Base-by-base conservation (phyloP, 495 filamentous ascomycete genomes). In the Neurospora sp. region DNA sequence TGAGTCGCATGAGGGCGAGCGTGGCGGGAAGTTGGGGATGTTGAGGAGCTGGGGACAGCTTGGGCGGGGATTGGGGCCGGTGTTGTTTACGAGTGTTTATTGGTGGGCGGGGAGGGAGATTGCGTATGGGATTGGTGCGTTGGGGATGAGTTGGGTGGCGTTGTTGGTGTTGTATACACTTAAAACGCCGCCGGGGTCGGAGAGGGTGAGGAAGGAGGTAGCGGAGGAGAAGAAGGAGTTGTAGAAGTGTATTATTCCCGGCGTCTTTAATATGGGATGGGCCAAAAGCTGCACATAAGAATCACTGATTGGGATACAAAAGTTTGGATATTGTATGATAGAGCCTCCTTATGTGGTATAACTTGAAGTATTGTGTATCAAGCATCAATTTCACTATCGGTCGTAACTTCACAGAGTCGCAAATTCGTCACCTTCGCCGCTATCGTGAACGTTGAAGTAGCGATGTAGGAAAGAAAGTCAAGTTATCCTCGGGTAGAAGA, bases 91-190 rank as follows among this genome's bases (percentile, higher is more conserved):
- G 76, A 91, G 93, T n/a, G 85, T 99, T 73, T 99, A 98, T 83
- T 99, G 96, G 96, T 99, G 96, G 96, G 95, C 93, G 39, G 96
- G 96, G 0, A 84, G 96, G 46, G 91, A 96, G 78, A 83, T 90
- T 18, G 96, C 96, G 1, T 99, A 97, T 80, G 85, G 84, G 2
- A 85, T 92, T 79, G 96, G 96, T 4, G 93, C 93, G 0, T 79
- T 86, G 40, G 93, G 93, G 3, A 97, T 98, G 86, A 78, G 91
- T 31, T 89, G 80, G 9, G 94, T 97, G 42, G 87, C 86, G 46
- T 84, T 85, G 70, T 79, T 93, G n/a, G 93, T 91, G 0, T 92
- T 97, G 79, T 86, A 86, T 23, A 86, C 88, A 12, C 80, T 98
- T 70, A 87, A 86, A 80, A 83, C 84, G 35, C 87, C 86, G 23